phyloP scores from a whole-genome alignment of 1,284 basidiomycete genomes.

The Naganishia sp. region DNA sequence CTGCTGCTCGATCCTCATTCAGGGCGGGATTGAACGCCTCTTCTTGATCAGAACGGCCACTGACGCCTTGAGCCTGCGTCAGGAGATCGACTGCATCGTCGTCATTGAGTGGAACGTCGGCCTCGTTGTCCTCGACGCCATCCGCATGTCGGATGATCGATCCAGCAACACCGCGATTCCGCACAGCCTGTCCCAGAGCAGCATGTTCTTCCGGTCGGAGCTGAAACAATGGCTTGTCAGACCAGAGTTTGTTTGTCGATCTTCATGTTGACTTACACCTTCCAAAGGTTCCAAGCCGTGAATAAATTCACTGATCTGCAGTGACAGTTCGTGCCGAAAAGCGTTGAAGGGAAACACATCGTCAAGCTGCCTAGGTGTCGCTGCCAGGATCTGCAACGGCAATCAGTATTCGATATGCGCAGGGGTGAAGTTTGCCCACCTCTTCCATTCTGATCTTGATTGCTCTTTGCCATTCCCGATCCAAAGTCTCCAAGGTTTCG shows the following conservation, averaged over 20 bases:
- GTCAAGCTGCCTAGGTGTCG: conserved; percentile 7
- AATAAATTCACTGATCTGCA: conserved; percentile 2
- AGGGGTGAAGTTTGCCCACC: neutral
- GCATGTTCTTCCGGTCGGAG: conserved; percentile 13
- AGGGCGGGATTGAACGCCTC: too few relatives aligned
- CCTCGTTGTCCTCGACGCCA: neutral
- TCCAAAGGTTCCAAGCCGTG: conserved; percentile 8
- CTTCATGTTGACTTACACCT: conserved; percentile 4
- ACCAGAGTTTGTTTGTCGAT: too few relatives aligned
- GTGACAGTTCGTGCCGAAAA: conserved; percentile 13
- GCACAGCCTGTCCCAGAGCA: neutral
- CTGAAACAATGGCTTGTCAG: neutral
- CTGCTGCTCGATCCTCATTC: too few relatives aligned
- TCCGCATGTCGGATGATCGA: neutral
- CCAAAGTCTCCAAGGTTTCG: conserved; percentile 9
- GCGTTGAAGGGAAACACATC: conserved; percentile 22
- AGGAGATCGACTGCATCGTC: conserved; percentile 21
- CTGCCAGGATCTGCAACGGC: neutral
- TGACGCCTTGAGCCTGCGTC: conserved; percentile 16
- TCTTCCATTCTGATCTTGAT: conserved; percentile 8
- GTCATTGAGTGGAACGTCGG: neutral
- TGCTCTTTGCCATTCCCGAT: conserved; percentile 19
- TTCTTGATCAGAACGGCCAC: conserved; percentile 19
- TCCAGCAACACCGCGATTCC: neutral
- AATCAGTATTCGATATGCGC: neutral